These are phyloP conservation scores for Lachancea kluyveri DNA, from an alignment of 805 yeast genomes.

Conservation along the genomic window DNA sequence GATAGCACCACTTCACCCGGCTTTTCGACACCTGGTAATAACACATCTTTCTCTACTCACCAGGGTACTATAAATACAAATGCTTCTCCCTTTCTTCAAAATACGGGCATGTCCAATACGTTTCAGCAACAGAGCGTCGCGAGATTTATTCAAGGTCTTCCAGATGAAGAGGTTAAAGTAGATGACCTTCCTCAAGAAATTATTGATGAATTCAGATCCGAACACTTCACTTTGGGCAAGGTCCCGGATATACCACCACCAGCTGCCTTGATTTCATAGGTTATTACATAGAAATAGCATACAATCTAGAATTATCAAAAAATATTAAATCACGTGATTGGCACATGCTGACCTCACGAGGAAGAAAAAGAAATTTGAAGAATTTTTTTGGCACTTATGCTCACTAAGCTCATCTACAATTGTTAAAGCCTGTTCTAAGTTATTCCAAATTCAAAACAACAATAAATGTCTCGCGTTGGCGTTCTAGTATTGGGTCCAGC, in stretches of 20 bases:
- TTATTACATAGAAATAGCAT: too few relatives aligned
- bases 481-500: conserved; percentile 95
- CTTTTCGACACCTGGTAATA: too few relatives aligned
- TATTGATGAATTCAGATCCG: conserved; percentile 41
- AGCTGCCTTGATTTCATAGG: conserved; percentile 33
- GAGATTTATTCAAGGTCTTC: conserved; percentile 31
- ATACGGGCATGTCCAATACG: neutral
- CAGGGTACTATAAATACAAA: neutral
- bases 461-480: conserved; percentile 85
- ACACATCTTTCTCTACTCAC: too few relatives aligned
- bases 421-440: neutral
- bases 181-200: conserved; percentile 41
- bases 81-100: neutral
- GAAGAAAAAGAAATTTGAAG: neutral
- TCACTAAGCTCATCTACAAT: neutral
- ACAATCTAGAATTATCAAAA: too few relatives aligned
- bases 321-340: too few relatives aligned
- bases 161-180: conserved; percentile 24
- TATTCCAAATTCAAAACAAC: neutral
- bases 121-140: too few relatives aligned
- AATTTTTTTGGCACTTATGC: neutral
- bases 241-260: conserved; percentile 78
- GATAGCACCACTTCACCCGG: too few relatives aligned
- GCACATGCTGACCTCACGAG: too few relatives aligned
- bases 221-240: conserved; percentile 47